Base-by-base conservation (phyloP, 1,139 yeast genomes). In the Sugiyamaella japonica region DNA sequence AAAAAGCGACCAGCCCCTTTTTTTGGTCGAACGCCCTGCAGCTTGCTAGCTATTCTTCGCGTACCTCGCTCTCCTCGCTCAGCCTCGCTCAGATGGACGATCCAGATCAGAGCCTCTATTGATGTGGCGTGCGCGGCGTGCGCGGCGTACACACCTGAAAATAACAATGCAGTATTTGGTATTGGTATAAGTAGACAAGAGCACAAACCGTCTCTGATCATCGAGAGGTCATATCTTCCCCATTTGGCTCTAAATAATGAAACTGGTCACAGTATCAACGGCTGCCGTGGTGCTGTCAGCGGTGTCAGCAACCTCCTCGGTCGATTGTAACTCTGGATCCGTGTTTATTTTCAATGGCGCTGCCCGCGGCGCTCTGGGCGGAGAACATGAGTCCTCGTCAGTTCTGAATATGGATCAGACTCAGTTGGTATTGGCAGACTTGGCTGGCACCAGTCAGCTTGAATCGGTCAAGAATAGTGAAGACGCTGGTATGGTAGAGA, bases 391-490 rank as follows among this genome's bases (percentile, higher is more conserved):
- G 6, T 16, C 32, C n/a, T 25, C 12, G 3, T n/a, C 12, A 23
- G 17, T 15, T n/a, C 25, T 53, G 20, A 36, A 43, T 9, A 28
- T 56, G 36, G 63, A 60, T 25, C 68, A 65, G 54, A 56, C 63
- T 44, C 66, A 65, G 57, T 59, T 64, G 28, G 64, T 65, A 32
- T 55, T 66, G 29, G 65, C 67, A 3, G 67, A 66, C 50, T 56
- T 62, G 37, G 62, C 59, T 13, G 67, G 67, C 6, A 57, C 64
- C 17, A 48, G 60, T 28, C 53, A 57, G 13, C 48, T 59, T 39
- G 60, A 63, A 55, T 34, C 56, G 7, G 48, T 59, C 31, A 34
- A 52, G 29, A 54, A 50, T 41, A 57, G 57, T 20, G 47, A 59
- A 17, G 65, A 61, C 38, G 62, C 61, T 9, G 32, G 34, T n/a